phyloP scores from a whole-genome alignment of 306 rosid genomes.

The Lablab purpureus region DNA sequence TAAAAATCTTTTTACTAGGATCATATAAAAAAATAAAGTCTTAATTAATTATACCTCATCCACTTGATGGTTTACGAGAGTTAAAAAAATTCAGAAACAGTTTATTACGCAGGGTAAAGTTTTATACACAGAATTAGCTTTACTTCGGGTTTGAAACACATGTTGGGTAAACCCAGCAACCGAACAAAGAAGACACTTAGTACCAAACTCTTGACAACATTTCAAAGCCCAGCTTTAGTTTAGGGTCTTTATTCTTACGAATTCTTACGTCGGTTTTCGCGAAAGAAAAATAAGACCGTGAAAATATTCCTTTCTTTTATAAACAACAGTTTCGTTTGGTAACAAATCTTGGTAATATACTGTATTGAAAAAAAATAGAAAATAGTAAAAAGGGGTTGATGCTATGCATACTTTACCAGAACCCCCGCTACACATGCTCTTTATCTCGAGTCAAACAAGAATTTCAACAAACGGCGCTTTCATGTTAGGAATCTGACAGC shows the following conservation, averaged over 20 bases:
- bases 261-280: background rate
- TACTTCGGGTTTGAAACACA: background rate
- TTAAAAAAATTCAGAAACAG: background rate
- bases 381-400: background rate
- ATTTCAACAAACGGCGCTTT: slow-evolving; percentile 54
- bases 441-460: slow-evolving; percentile 48
- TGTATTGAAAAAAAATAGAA: background rate
- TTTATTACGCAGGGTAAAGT: background rate
- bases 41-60: background rate
- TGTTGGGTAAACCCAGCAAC: background rate
- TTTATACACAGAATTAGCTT: background rate
- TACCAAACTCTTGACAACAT: slow-evolving; percentile 49
- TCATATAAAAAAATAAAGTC: background rate
- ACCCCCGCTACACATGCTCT: slow-evolving; percentile 38
- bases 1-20: background rate
- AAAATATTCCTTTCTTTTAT: background rate
- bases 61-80: background rate
- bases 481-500: slow-evolving; percentile 44
- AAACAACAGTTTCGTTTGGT: background rate
- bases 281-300: background rate
- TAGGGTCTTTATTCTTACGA: background rate
- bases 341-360: background rate
- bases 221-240: background rate
- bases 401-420: background rate
- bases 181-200: background rate